Evolutionary conservation across 2,329 filamentous ascomycete genomes (phyloP), one percentile per base, ranked within the genome.

Genomic region (Rhinocladiella mackenziei): DNA sequence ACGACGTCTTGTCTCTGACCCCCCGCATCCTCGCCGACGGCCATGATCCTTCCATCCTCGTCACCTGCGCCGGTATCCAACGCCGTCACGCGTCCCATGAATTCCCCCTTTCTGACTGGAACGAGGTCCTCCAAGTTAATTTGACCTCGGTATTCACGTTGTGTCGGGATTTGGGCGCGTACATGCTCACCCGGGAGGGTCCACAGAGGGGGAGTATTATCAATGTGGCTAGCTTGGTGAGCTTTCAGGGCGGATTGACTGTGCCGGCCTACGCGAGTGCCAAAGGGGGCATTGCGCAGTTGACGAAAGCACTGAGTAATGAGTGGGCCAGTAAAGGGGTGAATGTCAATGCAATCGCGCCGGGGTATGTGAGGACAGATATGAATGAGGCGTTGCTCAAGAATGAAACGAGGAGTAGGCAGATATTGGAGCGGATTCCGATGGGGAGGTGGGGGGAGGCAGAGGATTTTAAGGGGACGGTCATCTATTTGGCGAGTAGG

Each of bases 21-120:
- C 62, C 64, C 15, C 50, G 62, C 2, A 48, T 73, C 13, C 56
- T 62, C 6, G 58, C 56, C 29, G 62, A 67, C 41, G 68, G 67
- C 4, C 66, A 73, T 53, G 74, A 81, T 61, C 78, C 94, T 49
- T 77, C 85, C 59, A 86, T 94, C 60, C 77, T 94, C 5, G 71
- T 94, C 57, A 94, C 89, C 70, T 89, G 86, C 67, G 89, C 85
- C 13, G 89, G 89, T 19, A 89, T 94, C 61, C 89, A 95, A 65
- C 76, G 81, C 48, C 76, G 88, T 8, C 84, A 92, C 63, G 78
- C 85, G 0, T 79, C 83, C 31, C 79, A 88, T 56, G 65, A 76
- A 46, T 94, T 94, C 61, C 86, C 86, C 0, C 78, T 84, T 60
- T 66, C 71, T 32, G 86, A 91, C 68, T 94, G 87, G 76, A 76